Conservation (phyloP, 2,329 filamentous ascomycete species). For the Aureobasidium sp. region DNA sequence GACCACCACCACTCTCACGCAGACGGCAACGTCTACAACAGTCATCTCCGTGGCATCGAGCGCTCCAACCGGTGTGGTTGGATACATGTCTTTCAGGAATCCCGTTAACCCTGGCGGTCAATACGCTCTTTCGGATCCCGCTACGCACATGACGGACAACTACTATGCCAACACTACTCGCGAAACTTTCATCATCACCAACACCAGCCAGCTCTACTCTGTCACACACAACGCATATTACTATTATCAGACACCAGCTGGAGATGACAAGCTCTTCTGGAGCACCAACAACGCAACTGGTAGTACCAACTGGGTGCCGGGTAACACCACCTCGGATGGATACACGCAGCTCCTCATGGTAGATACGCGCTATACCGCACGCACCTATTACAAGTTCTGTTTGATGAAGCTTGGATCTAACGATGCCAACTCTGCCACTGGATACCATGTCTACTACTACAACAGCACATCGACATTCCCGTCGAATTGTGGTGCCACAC, state of each 20-base stretch:
- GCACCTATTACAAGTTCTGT: slow-evolving; percentile 9
- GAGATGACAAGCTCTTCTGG: slow-evolving; percentile 6
- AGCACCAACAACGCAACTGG: background rate
- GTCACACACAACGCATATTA: slow-evolving; percentile 12
- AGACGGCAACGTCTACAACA: slow-evolving; percentile 5
- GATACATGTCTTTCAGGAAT: slow-evolving; percentile 6
- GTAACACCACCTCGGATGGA: background rate
- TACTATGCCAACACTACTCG: slow-evolving; percentile 8
- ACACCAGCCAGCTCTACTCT: slow-evolving; percentile 9
- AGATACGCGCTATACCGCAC: slow-evolving; percentile 1
- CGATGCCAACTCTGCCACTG: slow-evolving; percentile 4
- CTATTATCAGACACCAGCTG: slow-evolving; percentile 5
- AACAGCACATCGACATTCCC: background rate
- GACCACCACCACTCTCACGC: slow-evolving; percentile 15
- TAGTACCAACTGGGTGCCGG: slow-evolving; percentile 1
- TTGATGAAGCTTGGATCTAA: background rate
- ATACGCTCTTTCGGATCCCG: slow-evolving; percentile 9
- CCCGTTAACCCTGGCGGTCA: slow-evolving; percentile 7
- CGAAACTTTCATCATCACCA: slow-evolving; percentile 11
- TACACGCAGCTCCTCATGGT: slow-evolving; percentile 11
- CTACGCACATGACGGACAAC: slow-evolving; percentile 13
- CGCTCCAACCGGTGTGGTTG: slow-evolving; percentile 10
- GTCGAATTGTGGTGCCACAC: background rate
- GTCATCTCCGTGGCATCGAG: slow-evolving; percentile 9
- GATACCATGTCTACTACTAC: slow-evolving; percentile 7